phyloP scores from a whole-genome alignment of 2,329 filamentous ascomycete genomes.

The Penicillium thymicola region DNA sequence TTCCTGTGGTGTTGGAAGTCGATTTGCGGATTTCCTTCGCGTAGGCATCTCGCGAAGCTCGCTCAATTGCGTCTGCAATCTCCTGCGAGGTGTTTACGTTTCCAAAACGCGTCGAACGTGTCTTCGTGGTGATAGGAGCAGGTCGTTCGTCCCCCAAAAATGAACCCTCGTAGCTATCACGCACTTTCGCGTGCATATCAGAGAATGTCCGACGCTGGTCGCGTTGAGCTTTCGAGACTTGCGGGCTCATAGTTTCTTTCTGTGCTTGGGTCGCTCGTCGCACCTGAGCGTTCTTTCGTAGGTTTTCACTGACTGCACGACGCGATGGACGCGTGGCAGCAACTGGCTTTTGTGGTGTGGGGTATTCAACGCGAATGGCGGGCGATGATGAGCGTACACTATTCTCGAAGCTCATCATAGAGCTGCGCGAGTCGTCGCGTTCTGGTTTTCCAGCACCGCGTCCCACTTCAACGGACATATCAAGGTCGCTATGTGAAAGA shows the following conservation, averaged over 20 bases:
- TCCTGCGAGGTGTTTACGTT: conserved; percentile 43
- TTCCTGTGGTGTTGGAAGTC: conserved; percentile 17
- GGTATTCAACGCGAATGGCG: conserved; percentile 39
- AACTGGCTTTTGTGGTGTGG: conserved; percentile 37
- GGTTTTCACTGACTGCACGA: conserved; percentile 34
- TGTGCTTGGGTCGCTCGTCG: conserved; percentile 40
- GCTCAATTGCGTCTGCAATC: conserved; percentile 39
- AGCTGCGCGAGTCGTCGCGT: conserved; percentile 50
- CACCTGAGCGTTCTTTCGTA: conserved; percentile 43
- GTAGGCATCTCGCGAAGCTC: conserved; percentile 37
- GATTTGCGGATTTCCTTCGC: conserved; percentile 31
- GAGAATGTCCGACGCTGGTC: conserved; percentile 50
- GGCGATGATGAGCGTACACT: conserved; percentile 42
- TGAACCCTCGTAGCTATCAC: conserved; percentile 52
- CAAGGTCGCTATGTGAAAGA: conserved; percentile 40
- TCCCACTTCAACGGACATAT: conserved; percentile 56
- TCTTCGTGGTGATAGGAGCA: conserved; percentile 40
- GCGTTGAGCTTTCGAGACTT: conserved; percentile 35
- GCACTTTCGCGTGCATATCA: conserved; percentile 55
- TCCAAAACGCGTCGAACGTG: conserved; percentile 56
- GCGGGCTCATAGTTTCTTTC: conserved; percentile 41
- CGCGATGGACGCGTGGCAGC: conserved; percentile 29
- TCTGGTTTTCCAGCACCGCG: conserved; percentile 46
- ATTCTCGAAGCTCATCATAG: conserved; percentile 49
- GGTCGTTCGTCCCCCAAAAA: conserved; percentile 51